A percentile compares a stretch with the other conserved stretches of the same genome.
Conservation (phyloP, 2,329 filamentous ascomycete genomes). For the Xenoacremonium recifei region DNA sequence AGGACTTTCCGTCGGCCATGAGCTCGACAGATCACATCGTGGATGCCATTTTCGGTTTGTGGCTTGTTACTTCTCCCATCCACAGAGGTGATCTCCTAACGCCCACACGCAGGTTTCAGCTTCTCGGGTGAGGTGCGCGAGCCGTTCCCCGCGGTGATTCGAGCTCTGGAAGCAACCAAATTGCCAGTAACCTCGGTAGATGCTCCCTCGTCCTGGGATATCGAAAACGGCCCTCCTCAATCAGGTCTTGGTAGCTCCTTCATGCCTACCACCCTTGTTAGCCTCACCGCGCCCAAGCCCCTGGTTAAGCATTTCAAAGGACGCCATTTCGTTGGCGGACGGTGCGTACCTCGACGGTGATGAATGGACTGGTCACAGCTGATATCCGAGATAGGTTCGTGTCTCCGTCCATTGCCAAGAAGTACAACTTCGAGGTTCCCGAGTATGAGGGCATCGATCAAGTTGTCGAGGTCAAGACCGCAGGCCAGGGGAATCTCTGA, state of each 20-base stretch:
- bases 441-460: conserved; percentile 85
- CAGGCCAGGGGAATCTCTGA: conserved; percentile 55
- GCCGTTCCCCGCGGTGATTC: conserved; percentile 81
- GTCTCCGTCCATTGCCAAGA: conserved; percentile 71
- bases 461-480: conserved; percentile 69
- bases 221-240: conserved; percentile 78
- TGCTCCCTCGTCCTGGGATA: conserved; percentile 92
- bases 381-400: conserved; percentile 62
- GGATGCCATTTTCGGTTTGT: conserved; percentile 86
- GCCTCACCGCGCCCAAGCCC: conserved; percentile 91
- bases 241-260: conserved; percentile 78
- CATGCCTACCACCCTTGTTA: conserved; percentile 77
- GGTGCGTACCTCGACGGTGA: conserved; percentile 47
- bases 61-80: conserved; percentile 2
- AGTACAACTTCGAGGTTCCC: conserved; percentile 83
- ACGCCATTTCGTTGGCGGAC: conserved; percentile 86
- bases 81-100: conserved; percentile 11
- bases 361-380: conserved; percentile 8
- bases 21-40: conserved; percentile 74
- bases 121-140: conserved; percentile 92
- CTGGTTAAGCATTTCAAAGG: conserved; percentile 80
- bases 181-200: conserved; percentile 86
- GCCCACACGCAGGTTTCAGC: conserved; percentile 67
- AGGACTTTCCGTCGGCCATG: conserved; percentile 72
- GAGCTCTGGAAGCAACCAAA: conserved; percentile 68